Percentiles rank a stretch among this genome's conserved stretches.
Evolutionary conservation across 768 basidiomycete species (phyloP).

Genomic region (Amyloporia xantha): DNA sequence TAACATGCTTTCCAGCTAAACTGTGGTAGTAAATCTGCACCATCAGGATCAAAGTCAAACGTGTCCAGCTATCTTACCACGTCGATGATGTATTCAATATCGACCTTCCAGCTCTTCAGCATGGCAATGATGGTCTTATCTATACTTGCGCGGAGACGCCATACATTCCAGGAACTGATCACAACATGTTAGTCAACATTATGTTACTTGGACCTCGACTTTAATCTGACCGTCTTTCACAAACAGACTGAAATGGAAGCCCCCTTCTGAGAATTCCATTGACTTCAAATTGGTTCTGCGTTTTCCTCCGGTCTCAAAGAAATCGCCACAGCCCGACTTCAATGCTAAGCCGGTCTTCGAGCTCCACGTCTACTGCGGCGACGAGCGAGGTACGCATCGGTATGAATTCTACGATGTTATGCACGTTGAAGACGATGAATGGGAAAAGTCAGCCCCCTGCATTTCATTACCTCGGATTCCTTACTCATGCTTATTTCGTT

Average conservation of each 20-base stretch:
- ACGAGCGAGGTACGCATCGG: constrained; percentile 40
- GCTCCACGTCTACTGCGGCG: constrained; percentile 79
- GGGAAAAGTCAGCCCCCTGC: constrained; percentile 73
- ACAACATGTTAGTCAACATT: constrained; percentile 61
- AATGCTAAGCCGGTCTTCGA: constrained; percentile 81
- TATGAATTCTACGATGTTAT: constrained; percentile 86
- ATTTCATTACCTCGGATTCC: no score
- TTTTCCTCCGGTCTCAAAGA: constrained; percentile 62
- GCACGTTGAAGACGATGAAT: constrained; percentile 82
- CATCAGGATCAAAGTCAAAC: constrained; percentile 82
- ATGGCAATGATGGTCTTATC: constrained; percentile 93
- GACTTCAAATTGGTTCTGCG: constrained; percentile 96
- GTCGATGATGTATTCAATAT: constrained; percentile 79
- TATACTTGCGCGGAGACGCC: constrained; percentile 87
- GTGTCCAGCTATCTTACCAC: constrained; percentile 80
- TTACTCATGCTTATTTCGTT: no score
- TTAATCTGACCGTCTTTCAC: background rate
- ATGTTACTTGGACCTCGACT: background rate
- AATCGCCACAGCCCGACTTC: constrained; percentile 66
- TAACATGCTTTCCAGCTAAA: no score
- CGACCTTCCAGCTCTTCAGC: constrained; percentile 80
- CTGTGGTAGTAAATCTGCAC: no score
- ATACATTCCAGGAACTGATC: constrained; percentile 78
- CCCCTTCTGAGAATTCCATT: constrained; percentile 94
- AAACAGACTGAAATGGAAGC: constrained; percentile 96